Base-by-base conservation (phyloP, 768 basidiomycete genomes). In the Mycena pura region DNA sequence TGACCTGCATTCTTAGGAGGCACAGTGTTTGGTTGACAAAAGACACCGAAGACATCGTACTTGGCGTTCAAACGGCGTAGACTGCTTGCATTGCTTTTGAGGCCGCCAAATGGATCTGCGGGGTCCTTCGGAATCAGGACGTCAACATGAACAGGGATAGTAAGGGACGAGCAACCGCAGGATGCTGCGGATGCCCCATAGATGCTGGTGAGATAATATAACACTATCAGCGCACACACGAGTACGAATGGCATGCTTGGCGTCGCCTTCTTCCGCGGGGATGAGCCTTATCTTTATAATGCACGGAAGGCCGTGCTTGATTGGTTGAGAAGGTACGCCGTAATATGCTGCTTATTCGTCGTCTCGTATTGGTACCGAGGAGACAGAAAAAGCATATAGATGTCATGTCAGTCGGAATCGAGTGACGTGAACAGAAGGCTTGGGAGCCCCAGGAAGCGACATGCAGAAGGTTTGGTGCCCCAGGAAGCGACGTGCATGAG, bases 1-100 rank as follows among this genome's bases (percentile, higher is more conserved):
- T 32, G 28, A 49, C 46, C 46, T 29, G 46, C 46, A 47, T 47
- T 47, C 31, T 47, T 28, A 10, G 46, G 46, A 36, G 47, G 22
- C 4, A 15, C 17, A 36, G 21, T 25, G 47, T 49, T 6, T 24
- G 47, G 47, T 10, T 36, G 29, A 17, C 47, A 49, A 17, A 34
- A 49, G 13, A 36, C 34, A 17, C 47, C 47, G 22, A 14, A 32
- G 47, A 49, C 22, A 17, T 49, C 47, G 47, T 49, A 49, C 32
- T n/a, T 49, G 31, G 5, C 47, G 32, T 49, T 14, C 10, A 49
- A 4, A 22, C 47, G 47, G 31, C 47, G 47, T 25, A 49, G 31
- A 24, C 47, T 36, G 34, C 47, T 49, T 36, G 47, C 47, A 49
- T 49, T 36, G 47, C 31, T 49, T 36, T 49, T 32, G n/a, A 49